These are phyloP conservation scores for Zasmidium angulare DNA, from an alignment of 2,329 filamentous ascomycete genomes.

Conservation along the genomic window DNA sequence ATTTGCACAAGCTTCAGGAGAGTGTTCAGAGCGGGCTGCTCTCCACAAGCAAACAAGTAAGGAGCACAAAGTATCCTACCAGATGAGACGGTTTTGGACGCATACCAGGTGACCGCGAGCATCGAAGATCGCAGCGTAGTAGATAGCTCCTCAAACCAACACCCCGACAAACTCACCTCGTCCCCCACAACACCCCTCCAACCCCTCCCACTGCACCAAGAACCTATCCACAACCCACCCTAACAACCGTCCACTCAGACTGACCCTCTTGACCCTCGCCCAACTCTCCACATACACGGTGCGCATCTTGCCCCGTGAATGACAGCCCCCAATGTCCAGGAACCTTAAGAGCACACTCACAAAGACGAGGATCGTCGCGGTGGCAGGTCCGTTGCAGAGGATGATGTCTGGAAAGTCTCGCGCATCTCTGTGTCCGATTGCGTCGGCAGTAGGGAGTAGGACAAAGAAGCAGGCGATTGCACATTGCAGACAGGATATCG, in stretches of 20 bases:
- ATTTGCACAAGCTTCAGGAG: too few relatives aligned
- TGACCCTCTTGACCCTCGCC: constrained; percentile 79
- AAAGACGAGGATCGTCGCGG: constrained; percentile 72
- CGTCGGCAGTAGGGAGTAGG: constrained; percentile 39
- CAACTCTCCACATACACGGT: constrained; percentile 90
- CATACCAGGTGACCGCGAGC: too few relatives aligned
- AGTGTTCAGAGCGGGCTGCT: too few relatives aligned
- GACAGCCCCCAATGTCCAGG: constrained; percentile 41
- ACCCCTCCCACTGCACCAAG: constrained; percentile 74
- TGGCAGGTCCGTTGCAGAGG: constrained; percentile 85
- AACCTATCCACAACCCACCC: constrained; percentile 71
- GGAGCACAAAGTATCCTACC: too few relatives aligned
- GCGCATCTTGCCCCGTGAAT: constrained; percentile 58
- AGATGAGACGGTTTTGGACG: too few relatives aligned
- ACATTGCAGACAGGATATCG: constrained; percentile 65
- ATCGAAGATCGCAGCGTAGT: too few relatives aligned
- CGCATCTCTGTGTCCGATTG: constrained; percentile 9
- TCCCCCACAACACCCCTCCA: constrained; percentile 49
- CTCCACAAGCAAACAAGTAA: too few relatives aligned
- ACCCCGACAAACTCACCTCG: constrained; percentile 46
- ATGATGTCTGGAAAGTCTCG: constrained; percentile 69
- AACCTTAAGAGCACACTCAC: constrained; percentile 58
- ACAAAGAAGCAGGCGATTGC: constrained; percentile 62
- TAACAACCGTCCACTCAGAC: constrained; percentile 79
- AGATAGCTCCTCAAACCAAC: constrained; percentile 33